Percentiles rank a stretch among this genome's conserved stretches.
Evolutionary conservation across 768 basidiomycete genomes (phyloP).

Genomic region (Calvatia gigantea): DNA sequence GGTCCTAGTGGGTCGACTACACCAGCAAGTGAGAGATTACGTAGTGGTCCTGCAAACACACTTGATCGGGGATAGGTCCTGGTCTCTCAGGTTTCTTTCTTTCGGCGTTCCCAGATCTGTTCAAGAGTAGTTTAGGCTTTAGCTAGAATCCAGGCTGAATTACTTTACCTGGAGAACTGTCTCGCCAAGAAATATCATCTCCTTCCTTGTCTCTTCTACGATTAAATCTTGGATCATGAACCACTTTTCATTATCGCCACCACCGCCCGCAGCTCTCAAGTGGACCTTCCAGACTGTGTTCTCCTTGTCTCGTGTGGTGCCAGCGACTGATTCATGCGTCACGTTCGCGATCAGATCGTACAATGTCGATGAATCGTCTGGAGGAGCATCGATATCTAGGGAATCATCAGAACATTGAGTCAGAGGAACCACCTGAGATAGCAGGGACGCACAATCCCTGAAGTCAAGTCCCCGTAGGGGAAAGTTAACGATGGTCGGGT

Average conservation of each 20-base stretch:
- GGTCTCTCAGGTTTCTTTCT: conserved; percentile 21
- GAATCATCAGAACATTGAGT: conserved; percentile 19
- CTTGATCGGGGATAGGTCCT: conserved; percentile 15
- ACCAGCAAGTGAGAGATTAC: neutral
- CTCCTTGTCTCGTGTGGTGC: conserved; percentile 92
- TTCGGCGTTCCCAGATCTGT: conserved; percentile 66
- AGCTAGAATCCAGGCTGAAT: conserved; percentile 5
- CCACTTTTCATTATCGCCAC: conserved; percentile 89
- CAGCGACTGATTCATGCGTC: conserved; percentile 91
- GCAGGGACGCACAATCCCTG: conserved; percentile 69
- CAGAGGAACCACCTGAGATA: conserved; percentile 19
- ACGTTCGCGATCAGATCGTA: conserved; percentile 98
- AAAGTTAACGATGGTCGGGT: conserved; percentile 98
- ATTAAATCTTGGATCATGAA: conserved; percentile 95
- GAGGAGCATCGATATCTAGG: conserved; percentile 75
- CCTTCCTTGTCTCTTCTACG: conserved; percentile 93
- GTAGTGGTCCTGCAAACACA: neutral
- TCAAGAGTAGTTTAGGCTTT: conserved; percentile 10
- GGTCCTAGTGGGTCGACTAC: neutral
- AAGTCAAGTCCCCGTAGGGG: conserved; percentile 93
- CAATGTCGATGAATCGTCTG: conserved; percentile 54
- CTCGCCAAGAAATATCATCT: conserved; percentile 98
- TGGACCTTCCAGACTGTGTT: conserved; percentile 93
- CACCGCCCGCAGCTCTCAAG: conserved; percentile 69
- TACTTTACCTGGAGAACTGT: conserved; percentile 83